These are phyloP conservation scores for Wallacemonas sp. DNA, from an alignment of 208 protist species.

Conservation along the genomic window DNA sequence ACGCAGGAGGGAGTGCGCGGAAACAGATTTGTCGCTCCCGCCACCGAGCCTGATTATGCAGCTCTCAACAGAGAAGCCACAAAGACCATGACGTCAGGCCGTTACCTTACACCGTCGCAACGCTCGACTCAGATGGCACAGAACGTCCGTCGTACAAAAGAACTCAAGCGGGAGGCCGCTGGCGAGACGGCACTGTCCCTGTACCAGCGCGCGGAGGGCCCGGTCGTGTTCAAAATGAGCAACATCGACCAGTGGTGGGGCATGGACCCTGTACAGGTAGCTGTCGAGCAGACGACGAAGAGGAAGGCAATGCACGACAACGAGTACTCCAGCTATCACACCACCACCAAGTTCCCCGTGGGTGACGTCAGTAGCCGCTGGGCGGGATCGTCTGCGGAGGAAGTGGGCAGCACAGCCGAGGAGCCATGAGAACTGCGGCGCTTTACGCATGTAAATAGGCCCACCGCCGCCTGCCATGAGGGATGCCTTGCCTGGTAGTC, in stretches of 20 bases:
- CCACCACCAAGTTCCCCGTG: neutral
- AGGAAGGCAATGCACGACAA: constrained; percentile 26
- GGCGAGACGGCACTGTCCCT: constrained; percentile 22
- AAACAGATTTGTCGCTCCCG: constrained; percentile 18
- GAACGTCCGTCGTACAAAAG: constrained; percentile 11
- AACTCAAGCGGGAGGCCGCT: constrained; percentile 16
- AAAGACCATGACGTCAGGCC: neutral
- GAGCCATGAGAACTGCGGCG: no score
- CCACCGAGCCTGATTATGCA: constrained; percentile 22
- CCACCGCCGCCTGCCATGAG: no score
- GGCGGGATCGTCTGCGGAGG: no score
- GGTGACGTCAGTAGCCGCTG: no score
- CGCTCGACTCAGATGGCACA: constrained; percentile 36
- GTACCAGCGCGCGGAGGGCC: constrained; percentile 18
- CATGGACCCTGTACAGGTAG: constrained; percentile 53
- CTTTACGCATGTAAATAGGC: no score
- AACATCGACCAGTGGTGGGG: constrained; percentile 79
- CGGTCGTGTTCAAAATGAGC: constrained; percentile 73
- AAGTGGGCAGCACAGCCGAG: no score
- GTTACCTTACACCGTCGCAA: constrained; percentile 40
- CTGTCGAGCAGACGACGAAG: constrained; percentile 20
- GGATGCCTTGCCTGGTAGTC: no score
- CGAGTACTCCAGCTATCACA: constrained; percentile 22
- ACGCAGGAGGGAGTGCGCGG: constrained; percentile 12
- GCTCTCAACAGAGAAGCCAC: constrained; percentile 14